Conservation (phyloP, 2,329 filamentous ascomycete genomes). For the Colletotrichum incanum region DNA sequence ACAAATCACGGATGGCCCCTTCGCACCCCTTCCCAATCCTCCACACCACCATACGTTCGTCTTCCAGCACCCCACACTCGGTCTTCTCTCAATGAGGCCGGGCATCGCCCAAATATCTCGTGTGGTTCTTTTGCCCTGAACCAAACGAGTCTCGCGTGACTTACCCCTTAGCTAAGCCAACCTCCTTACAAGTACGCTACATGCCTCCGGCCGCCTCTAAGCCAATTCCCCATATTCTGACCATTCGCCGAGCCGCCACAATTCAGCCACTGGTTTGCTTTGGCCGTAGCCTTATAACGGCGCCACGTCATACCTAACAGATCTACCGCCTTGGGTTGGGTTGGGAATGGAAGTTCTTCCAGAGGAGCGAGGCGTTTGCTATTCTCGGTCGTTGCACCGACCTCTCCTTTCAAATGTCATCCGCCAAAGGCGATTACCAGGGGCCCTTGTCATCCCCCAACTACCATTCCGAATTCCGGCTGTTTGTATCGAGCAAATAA, state of each 20-base stretch:
- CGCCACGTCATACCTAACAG: constrained; percentile 34
- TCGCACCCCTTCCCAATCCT: constrained; percentile 37
- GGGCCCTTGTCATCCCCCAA: constrained; percentile 31
- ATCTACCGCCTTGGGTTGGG: not conserved
- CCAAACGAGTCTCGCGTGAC: constrained; percentile 37
- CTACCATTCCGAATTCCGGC: constrained; percentile 42
- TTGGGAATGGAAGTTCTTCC: not conserved
- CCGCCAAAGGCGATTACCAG: constrained; percentile 7
- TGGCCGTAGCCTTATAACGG: constrained; percentile 29
- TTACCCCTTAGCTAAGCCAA: constrained; percentile 31
- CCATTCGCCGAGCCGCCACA: constrained; percentile 36
- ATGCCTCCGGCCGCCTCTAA: constrained; percentile 3
- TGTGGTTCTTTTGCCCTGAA: constrained; percentile 21
- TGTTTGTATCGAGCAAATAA: constrained; percentile 18
- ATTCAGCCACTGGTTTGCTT: constrained; percentile 25
- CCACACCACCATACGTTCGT: constrained; percentile 33
- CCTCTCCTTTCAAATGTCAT: not conserved
- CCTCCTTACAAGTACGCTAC: constrained; percentile 14
- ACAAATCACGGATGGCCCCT: constrained; percentile 40
- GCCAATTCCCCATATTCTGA: constrained; percentile 21
- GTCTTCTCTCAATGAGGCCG: constrained; percentile 24
- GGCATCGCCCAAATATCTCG: constrained; percentile 35
- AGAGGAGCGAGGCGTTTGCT: constrained; percentile 2
- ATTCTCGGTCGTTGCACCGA: not conserved
- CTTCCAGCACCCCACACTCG: constrained; percentile 39